A percentile compares a stretch with the other conserved stretches of the same genome.
phyloP scores from a whole-genome alignment of 169 alveolate genomes.

The Condylostoma magnum region DNA sequence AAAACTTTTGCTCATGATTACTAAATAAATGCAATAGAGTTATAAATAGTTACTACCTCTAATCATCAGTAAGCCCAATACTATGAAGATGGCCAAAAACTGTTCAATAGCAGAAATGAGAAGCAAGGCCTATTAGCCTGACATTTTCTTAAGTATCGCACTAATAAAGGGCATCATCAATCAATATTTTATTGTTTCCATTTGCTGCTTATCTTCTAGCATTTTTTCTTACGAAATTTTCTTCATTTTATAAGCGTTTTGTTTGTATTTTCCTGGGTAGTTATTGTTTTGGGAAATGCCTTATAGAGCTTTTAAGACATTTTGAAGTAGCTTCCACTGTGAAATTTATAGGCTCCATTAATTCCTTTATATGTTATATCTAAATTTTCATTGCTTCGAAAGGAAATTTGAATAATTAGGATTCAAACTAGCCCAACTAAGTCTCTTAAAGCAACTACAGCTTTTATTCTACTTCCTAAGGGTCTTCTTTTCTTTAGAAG shows the following conservation, averaged over 20 bases:
- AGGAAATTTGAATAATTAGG: constrained; percentile 26
- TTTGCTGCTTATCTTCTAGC: too few relatives aligned
- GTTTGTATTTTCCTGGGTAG: too few relatives aligned
- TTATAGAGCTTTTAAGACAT: constrained; percentile 32
- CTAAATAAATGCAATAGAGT: constrained; percentile 35
- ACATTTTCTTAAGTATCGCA: constrained; percentile 30
- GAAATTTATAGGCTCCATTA: constrained; percentile 40
- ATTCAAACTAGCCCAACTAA: too few relatives aligned
- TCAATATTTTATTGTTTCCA: too few relatives aligned
- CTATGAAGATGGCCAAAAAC: constrained; percentile 52
- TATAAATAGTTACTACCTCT: constrained; percentile 40
- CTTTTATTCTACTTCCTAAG: background rate
- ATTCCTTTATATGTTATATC: constrained; percentile 37
- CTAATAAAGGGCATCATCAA: constrained; percentile 1
- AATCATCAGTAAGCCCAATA: constrained; percentile 38
- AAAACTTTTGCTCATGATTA: constrained; percentile 15
- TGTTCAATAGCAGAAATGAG: constrained; percentile 56
- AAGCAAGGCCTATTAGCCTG: constrained; percentile 45
- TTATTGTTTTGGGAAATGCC: constrained; percentile 38
- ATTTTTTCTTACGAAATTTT: too few relatives aligned
- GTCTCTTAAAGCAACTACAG: too few relatives aligned
- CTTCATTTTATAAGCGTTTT: too few relatives aligned
- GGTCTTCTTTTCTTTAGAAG: background rate
- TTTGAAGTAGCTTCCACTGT: constrained; percentile 43
- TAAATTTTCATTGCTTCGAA: constrained; percentile 7